Evolutionary conservation across 164 flowering plant genomes (phyloP).

Genomic region (Echeveria elegans): DNA sequence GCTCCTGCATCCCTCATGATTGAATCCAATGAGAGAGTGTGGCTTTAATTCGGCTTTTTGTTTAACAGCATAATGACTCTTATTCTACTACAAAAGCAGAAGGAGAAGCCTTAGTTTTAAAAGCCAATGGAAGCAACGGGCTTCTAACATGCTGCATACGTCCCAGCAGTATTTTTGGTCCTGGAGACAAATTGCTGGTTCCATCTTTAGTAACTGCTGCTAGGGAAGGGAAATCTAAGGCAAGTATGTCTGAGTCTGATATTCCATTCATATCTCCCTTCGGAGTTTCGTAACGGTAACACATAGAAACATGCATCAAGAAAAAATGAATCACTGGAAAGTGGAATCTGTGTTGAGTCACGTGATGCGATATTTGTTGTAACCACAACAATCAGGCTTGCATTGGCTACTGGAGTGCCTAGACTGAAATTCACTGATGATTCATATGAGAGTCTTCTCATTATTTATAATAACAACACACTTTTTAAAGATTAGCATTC

Average conservation of each 20-base stretch:
- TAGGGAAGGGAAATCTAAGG: conserved; percentile 91
- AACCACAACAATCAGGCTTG: background rate
- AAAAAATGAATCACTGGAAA: background rate
- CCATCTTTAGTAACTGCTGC: conserved; percentile 90
- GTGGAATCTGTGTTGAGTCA: background rate
- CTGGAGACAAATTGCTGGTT: conserved; percentile 85
- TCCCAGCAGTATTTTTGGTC: conserved; percentile 98
- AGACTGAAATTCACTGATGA: background rate
- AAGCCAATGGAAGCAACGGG: conserved; percentile 72
- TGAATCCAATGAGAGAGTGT: background rate
- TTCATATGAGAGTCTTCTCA: background rate
- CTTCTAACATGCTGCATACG: conserved; percentile 92
- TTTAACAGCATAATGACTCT: conserved; percentile 72
- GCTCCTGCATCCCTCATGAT: conserved; percentile 28
- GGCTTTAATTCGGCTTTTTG: background rate
- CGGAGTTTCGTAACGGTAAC: background rate
- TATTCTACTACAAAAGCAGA: conserved; percentile 97
- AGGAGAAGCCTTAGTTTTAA: conserved; percentile 75
- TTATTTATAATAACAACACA: background rate
- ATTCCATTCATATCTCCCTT: background rate
- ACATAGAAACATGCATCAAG: background rate
- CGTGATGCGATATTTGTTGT: background rate
- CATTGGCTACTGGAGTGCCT: background rate
- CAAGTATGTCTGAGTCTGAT: conserved; percentile 12
- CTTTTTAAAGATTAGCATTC: background rate